phyloP scores from a whole-genome alignment of 192 early-diverging fungal genomes.

The Jimgerdemannia lactiflua region DNA sequence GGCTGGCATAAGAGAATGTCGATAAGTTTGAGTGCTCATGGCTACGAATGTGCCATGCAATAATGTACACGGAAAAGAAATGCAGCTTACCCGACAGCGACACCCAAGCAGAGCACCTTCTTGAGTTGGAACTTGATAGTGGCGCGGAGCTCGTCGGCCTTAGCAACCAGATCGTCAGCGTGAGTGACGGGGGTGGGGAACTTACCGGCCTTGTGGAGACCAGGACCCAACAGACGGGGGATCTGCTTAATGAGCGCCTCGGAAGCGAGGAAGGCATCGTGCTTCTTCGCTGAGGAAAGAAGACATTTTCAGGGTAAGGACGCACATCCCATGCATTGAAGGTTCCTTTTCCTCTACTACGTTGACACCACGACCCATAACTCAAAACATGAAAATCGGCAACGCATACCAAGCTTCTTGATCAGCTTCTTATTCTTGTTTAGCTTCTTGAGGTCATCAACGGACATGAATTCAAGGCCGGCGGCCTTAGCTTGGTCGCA shows the following conservation, averaged over 20 bases:
- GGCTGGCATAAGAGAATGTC: constrained; percentile 14
- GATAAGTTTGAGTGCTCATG: background rate
- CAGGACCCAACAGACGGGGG: constrained; percentile 96
- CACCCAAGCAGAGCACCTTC: constrained; percentile 98
- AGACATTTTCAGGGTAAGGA: background rate
- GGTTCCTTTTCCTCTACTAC: too few relatives aligned
- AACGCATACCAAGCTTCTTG: constrained; percentile 76
- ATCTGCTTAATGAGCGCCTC: constrained; percentile 99
- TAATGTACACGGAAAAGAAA: background rate
- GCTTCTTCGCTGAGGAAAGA: constrained; percentile 74
- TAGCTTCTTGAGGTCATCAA: constrained; percentile 99
- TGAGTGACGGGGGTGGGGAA: constrained; percentile 96
- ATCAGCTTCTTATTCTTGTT: constrained; percentile 99
- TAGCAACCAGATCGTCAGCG: constrained; percentile 79
- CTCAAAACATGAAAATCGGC: too few relatives aligned
- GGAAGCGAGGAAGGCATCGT: constrained; percentile 97
- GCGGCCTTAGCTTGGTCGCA: constrained; percentile 93
- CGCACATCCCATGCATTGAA: too few relatives aligned
- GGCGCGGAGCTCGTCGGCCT: constrained; percentile 91
- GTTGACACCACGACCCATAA: too few relatives aligned
- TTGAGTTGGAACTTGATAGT: constrained; percentile 99
- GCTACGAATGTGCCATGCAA: too few relatives aligned
- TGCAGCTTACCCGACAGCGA: constrained; percentile 70
- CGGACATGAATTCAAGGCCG: constrained; percentile 86
- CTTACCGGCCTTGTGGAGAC: constrained; percentile 99